Conservation (phyloP, 768 basidiomycete genomes). For the Collybia sordida region DNA sequence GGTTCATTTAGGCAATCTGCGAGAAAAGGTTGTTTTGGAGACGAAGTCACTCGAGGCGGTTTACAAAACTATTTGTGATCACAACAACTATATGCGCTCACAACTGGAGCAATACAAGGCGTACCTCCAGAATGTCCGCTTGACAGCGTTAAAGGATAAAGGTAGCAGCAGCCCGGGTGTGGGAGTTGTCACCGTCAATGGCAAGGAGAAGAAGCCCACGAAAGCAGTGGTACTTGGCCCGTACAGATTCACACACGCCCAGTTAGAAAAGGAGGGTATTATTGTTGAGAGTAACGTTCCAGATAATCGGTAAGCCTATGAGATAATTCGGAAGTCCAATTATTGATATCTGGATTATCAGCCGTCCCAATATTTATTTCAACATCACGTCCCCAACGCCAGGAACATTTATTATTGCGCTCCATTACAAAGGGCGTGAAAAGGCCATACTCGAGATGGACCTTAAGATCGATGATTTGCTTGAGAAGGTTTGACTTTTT, state of each 20-base stretch:
- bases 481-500: conserved; percentile 78
- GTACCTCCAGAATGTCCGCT: conserved; percentile 95
- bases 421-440: conserved; percentile 98
- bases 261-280: conserved; percentile 98
- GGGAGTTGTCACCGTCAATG: conserved; percentile 93
- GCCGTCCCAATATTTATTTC: conserved; percentile 98
- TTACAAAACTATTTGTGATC: conserved; percentile 99
- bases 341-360: conserved; percentile 25
- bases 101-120: conserved; percentile 99
- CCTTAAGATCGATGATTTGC: conserved; percentile 94
- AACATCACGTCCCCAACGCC: conserved; percentile 98
- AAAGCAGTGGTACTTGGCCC: conserved; percentile 91
- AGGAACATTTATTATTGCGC: conserved; percentile 97
- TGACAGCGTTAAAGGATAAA: conserved; percentile 87
- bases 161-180: conserved; percentile 80
- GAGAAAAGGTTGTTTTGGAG: conserved; percentile 93
- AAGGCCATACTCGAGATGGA: conserved; percentile 99
- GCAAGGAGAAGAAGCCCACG: conserved; percentile 92
- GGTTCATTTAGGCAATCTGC: conserved; percentile 91
- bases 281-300: conserved; percentile 99
- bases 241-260: conserved; percentile 96
- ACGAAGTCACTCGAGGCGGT: conserved; percentile 93
- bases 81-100: conserved; percentile 94
- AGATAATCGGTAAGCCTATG: conserved; percentile 78
- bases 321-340: background rate